Evolutionary conservation across 1,139 yeast species (phyloP), one percentile per base, ranked within the genome.

Genomic region (Blastobotrys proliferans): DNA sequence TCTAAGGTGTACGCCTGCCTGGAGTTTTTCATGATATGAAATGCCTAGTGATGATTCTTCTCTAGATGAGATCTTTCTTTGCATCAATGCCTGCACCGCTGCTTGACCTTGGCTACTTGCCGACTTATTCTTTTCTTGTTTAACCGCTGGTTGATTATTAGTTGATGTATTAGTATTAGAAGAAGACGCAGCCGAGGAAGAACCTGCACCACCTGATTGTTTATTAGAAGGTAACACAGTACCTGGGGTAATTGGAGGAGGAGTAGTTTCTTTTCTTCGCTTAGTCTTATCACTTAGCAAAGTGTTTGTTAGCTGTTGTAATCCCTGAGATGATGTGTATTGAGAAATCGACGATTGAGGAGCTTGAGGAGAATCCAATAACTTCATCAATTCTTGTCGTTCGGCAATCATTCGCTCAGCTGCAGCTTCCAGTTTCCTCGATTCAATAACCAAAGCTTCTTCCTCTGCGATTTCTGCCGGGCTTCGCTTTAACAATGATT

Each of bases 401-500:
- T 92, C 98, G 40, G 73, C 68, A 45, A 90, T 74, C 75, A 92
- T 84, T 59, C 86, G 83, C 67, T 87, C 90, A 0, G 97, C 95
- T 1, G 95, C 88, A 46, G 90, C 77, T 58, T 92, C 98, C 51
- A 92, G 85, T 52, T 94, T 79, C 45, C 95, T 77, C 1, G 97
- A 94, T 61, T 92, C 98, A 36, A 90, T 81, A 3, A 92, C 87
- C 41, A 92, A 69, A 0, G 95, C 87, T 62, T 94, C 97, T 62
- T 92, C 99, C 63, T 92, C 98, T 0, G 98, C 97, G 32, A 92
- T 86, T 60, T 92, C 98, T 0, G 97, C 95, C 0, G 98, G 97
- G 3, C 94, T 81, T 53, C 99, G 71, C 43, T 79, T 79, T 36
- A 92, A 69, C 25, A 92, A 68, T 51, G 85, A 77, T 54, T 81